Percentiles rank a stretch among this genome's conserved stretches.
These are phyloP conservation scores for Pyrus bretschneideri DNA, from an alignment of 306 rosid genomes.

Conservation along the genomic window DNA sequence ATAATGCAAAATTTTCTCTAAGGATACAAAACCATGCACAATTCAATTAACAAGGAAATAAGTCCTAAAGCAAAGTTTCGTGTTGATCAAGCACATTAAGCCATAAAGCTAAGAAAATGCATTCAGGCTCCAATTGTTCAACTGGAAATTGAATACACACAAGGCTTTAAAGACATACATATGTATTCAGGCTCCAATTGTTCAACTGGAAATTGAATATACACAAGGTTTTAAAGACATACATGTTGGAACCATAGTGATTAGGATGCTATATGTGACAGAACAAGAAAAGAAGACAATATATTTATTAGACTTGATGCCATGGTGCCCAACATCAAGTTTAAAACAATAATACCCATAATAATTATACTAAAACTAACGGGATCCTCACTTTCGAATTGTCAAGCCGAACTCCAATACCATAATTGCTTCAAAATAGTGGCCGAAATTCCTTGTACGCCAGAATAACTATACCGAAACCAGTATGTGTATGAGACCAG, in stretches of 20 bases:
- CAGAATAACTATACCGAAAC: constrained; percentile 59
- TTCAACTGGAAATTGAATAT: not conserved
- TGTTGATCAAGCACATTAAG: not conserved
- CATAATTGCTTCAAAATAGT: constrained; percentile 82
- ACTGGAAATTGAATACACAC: not conserved
- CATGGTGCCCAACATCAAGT: no score
- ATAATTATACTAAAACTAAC: no score
- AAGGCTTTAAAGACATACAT: not conserved
- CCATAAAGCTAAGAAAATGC: not conserved
- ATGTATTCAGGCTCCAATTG: not conserved
- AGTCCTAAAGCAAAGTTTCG: not conserved
- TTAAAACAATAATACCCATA: no score
- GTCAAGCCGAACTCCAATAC: constrained; percentile 90
- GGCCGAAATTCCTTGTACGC: constrained; percentile 71
- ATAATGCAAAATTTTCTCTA: not conserved
- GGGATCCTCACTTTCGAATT: constrained; percentile 56
- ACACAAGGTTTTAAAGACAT: not conserved
- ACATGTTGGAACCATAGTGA: not conserved
- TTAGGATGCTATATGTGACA: not conserved
- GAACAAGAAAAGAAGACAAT: no score
- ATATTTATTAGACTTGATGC: no score
- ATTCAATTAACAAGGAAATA: not conserved
- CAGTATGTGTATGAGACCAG: constrained; percentile 5
- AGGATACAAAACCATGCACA: not conserved
- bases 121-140: not conserved